Evolutionary conservation across 768 basidiomycete species (phyloP), one percentile per base, ranked within the genome.

Genomic region (Trametopsis cervina): DNA sequence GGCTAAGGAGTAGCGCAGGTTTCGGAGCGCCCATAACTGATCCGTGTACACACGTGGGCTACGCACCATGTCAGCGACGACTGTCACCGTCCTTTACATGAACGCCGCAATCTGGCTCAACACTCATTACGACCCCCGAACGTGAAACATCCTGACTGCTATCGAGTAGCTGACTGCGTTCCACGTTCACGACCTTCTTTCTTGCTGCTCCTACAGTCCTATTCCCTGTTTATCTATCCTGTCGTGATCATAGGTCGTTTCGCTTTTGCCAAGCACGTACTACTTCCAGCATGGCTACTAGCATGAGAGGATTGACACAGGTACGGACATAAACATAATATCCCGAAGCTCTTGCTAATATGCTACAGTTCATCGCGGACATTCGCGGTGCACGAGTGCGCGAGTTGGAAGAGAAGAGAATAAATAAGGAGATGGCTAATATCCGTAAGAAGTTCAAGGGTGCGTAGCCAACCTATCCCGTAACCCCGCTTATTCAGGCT

Each of bases 351-450:
- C 43, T 44, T n/a, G 29, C 29, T 33, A 7, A 33, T 15, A 33
- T 7, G 9, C 15, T 47, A 2, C 53, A 96, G 93, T 96, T 98
- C 76, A 99, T 99, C 65, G 94, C 95, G 64, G 96, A 99, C 68
- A 89, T 99, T 60, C 87, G 96, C 48, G 93, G 96, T 42, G 95
- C 95, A 42, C 75, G 95, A 49, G 94, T 98, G 18, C 81, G 95
- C 46, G 96, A 99, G 66, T 70, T 98, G 44, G 96, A 99, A 63
- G 95, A 98, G 76, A 98, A 97, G 69, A 75, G 96, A 47, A 96
- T 99, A 58, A 99, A 99, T 71, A 94, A 97, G 68, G 96, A 99
- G 70, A 98, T 99, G 96, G 96, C 96, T 0, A 97, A 99, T 60
- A 99, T 99, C 54, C 76, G 96, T 52, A 95, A 96, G 75, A 92